Base-by-base conservation (phyloP, 177 flowering plant genomes). In the Vitis hybrid region DNA sequence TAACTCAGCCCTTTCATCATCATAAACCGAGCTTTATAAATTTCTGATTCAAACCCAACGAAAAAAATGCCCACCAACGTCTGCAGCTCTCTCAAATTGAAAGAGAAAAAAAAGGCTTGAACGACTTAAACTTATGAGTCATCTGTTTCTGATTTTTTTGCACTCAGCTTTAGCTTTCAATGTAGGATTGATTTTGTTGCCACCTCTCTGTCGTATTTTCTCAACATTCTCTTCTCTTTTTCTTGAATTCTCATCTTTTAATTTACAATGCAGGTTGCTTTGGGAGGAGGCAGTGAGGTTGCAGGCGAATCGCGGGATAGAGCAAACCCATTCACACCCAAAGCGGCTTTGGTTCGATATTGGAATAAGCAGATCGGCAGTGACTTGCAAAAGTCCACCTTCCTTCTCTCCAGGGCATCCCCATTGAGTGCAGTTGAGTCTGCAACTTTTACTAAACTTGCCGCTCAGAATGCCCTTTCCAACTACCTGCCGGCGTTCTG, bases 401-500 rank as follows among this genome's bases (percentile, higher is more conserved):
- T 89, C 61, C 75, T 89, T 1, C 68, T 89, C 67, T 74, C 81
- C 62, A 70, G 65, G 78, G 59, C 80, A 1, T 80, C 83, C 17
- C 78, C 80, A 1, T 56, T 80, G 24, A 69, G 3, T 46, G 69
- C 78, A 50, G 19, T 62, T 0, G 72, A 74, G 13, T 61, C 64
- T 1, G 76, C 80, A 1, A 27, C 27, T 7, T 67, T 85, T 66
- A 62, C 86, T 10, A 78, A 78, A 62, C 85, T 87, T 70, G 88
- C 85, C 65, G 51, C 82, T 57, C 73, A 69, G 11, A 72, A 83
- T 54, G 64, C 70, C 17, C 86, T 83, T 40, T 74, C 85, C 2
- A 11, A 82, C 32, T 82, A 79, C 69, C 80, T 89, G 19, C 55
- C 75, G 2, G 48, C 88, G 65, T 91, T 94, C 82, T 94, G 99